These are phyloP conservation scores for Globisporangium recalcitrans DNA, from an alignment of 352 stramenopile species.

Conservation along the genomic window DNA sequence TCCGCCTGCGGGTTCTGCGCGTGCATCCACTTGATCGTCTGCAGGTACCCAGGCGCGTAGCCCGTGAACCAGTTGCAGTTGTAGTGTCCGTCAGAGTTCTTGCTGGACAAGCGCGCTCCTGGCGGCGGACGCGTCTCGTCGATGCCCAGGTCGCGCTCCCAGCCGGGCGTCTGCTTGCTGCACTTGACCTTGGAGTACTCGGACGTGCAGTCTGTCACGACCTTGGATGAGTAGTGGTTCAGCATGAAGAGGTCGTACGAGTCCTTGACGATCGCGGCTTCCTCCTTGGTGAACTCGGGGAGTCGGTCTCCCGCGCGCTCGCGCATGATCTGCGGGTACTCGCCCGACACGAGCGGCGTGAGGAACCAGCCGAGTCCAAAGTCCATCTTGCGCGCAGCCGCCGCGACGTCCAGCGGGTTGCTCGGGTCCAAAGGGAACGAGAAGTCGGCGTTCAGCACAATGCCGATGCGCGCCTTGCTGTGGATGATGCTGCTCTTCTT, in stretches of 20 bases:
- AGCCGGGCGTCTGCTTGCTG: slow-evolving; percentile 28
- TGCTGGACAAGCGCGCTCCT: slow-evolving; percentile 42
- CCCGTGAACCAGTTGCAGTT: slow-evolving; percentile 42
- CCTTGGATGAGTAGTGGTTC: slow-evolving; percentile 90
- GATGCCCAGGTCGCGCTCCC: slow-evolving; percentile 44
- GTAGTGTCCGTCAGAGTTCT: slow-evolving; percentile 29
- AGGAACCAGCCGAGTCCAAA: slow-evolving; percentile 91
- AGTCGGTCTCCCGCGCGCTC: slow-evolving; percentile 72
- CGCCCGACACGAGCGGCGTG: slow-evolving; percentile 81
- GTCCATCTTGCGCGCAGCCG: slow-evolving; percentile 77
- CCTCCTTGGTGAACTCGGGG: slow-evolving; percentile 76
- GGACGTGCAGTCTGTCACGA: slow-evolving; percentile 48
- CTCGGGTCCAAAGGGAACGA: slow-evolving; percentile 72
- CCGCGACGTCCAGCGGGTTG: slow-evolving; percentile 38
- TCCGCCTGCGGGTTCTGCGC: slow-evolving; percentile 27
- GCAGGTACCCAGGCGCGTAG: slow-evolving; percentile 38
- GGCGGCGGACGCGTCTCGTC: slow-evolving; percentile 45
- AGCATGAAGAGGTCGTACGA: slow-evolving; percentile 94
- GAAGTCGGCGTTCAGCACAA: slow-evolving; percentile 86
- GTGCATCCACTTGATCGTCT: slow-evolving; percentile 38
- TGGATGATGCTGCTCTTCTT: slow-evolving; percentile 18
- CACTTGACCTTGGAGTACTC: slow-evolving; percentile 27
- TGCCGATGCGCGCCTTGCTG: slow-evolving; percentile 80
- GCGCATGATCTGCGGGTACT: slow-evolving; percentile 91
- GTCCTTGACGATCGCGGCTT: slow-evolving; percentile 61